These are phyloP conservation scores for Paraphoma sp. DNA, from an alignment of 2,329 filamentous ascomycete species.

Conservation along the genomic window DNA sequence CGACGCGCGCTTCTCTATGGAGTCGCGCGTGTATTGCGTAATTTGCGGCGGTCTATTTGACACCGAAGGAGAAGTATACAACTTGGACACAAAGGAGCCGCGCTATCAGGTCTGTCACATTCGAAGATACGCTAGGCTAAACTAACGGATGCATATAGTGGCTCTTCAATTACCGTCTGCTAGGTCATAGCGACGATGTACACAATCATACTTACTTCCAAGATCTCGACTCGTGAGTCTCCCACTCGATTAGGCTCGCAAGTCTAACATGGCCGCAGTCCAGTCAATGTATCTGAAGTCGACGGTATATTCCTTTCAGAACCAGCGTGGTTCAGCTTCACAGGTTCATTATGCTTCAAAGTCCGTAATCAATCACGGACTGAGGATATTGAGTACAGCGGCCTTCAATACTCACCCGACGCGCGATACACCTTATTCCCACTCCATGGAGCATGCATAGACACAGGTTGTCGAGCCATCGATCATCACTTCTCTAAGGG, in stretches of 20 bases:
- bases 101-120: conserved; percentile 21
- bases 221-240: neutral
- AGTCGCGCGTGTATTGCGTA: conserved; percentile 31
- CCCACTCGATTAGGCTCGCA: neutral
- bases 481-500: conserved; percentile 5
- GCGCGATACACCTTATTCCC: conserved; percentile 26
- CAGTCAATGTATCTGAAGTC: conserved; percentile 13
- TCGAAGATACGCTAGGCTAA: too few relatives aligned
- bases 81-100: conserved; percentile 22
- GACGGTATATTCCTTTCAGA: conserved; percentile 27
- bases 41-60: conserved; percentile 36
- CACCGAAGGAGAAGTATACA: conserved; percentile 26
- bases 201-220: conserved; percentile 2
- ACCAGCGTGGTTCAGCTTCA: conserved; percentile 14
- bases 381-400: conserved; percentile 20
- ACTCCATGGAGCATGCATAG: conserved; percentile 31
- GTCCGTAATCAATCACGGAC: conserved; percentile 15
- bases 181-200: conserved; percentile 19
- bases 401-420: conserved; percentile 12
- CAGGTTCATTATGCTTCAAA: conserved; percentile 19
- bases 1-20: conserved; percentile 28
- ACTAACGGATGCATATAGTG: conserved; percentile 21
- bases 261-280: conserved; percentile 1
- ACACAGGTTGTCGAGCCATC: conserved; percentile 25
- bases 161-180: conserved; percentile 29